phyloP scores from a whole-genome alignment of 345 rosid species.

The Citrus hindsii region DNA sequence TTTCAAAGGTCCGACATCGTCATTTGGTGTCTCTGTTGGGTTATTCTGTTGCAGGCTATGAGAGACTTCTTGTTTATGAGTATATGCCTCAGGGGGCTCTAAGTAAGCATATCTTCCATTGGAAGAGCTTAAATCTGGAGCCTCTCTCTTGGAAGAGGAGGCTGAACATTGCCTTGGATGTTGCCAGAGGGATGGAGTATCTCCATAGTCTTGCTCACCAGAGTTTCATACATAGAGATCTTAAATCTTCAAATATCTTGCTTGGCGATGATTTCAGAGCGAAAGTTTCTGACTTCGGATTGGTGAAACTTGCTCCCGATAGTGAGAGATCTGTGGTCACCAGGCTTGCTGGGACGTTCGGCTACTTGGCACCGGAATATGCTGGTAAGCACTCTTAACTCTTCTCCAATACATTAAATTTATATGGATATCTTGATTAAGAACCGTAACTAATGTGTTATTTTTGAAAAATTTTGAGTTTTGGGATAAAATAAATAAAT shows the following conservation, averaged over 20 bases:
- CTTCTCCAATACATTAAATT: constrained; percentile 7
- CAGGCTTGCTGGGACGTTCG: constrained; percentile 78
- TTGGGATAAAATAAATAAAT: too few relatives aligned
- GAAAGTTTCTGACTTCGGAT: constrained; percentile 76
- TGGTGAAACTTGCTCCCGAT: constrained; percentile 79
- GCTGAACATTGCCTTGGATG: constrained; percentile 67
- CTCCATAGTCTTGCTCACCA: constrained; percentile 69
- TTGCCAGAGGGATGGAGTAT: constrained; percentile 80
- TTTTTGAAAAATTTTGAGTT: not conserved
- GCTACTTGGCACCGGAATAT: constrained; percentile 86
- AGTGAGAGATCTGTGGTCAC: constrained; percentile 64
- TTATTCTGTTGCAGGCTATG: constrained; percentile 59
- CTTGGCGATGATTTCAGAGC: constrained; percentile 73
- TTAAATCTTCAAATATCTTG: constrained; percentile 71
- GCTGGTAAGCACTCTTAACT: constrained; percentile 48
- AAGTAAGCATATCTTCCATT: constrained; percentile 70
- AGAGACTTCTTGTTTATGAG: constrained; percentile 74
- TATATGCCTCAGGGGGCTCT: constrained; percentile 80
- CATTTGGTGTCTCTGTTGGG: constrained; percentile 74
- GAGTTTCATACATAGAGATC: constrained; percentile 79
- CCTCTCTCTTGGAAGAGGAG: constrained; percentile 74
- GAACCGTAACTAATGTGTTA: not conserved
- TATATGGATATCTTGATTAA: not conserved
- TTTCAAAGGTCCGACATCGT: constrained; percentile 71
- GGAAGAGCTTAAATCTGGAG: constrained; percentile 63